A percentile compares a stretch with the other conserved stretches of the same genome.
phyloP scores from a whole-genome alignment of 257 asterid species.

The Solanum rostratum region DNA sequence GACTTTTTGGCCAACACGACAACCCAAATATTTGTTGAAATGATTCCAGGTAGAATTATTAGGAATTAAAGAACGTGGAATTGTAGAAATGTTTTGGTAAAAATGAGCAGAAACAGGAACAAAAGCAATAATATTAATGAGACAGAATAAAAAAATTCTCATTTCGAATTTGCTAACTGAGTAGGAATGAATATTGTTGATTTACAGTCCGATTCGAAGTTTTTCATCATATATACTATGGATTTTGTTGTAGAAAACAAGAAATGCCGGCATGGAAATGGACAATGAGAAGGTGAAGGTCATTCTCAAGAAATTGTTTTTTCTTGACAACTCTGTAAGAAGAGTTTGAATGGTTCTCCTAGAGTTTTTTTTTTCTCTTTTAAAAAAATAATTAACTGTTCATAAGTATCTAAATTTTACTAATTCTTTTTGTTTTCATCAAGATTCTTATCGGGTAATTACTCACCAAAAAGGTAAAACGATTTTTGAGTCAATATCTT shows the following conservation, averaged over 20 bases:
- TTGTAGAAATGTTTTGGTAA: constrained; percentile 44
- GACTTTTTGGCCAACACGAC: constrained; percentile 36
- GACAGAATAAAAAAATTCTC: background rate
- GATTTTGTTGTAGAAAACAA: background rate
- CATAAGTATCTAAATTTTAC: background rate
- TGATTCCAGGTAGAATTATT: constrained; percentile 47
- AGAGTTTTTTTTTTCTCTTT: background rate
- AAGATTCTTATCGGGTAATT: background rate
- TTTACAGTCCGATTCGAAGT: background rate
- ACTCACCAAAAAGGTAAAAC: too few relatives aligned
- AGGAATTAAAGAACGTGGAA: constrained; percentile 34
- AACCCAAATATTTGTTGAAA: constrained; percentile 36
- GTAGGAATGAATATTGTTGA: background rate
- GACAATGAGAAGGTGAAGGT: background rate
- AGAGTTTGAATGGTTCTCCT: background rate
- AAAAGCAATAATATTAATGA: background rate
- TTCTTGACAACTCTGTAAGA: background rate
- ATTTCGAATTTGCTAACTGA: background rate
- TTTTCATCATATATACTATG: background rate
- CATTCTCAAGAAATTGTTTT: background rate
- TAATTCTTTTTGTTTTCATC: background rate
- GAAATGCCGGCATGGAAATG: background rate
- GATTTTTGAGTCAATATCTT: too few relatives aligned
- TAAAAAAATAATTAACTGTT: background rate
- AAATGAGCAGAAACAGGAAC: constrained; percentile 34